Base-by-base conservation (phyloP, 2,329 filamentous ascomycete genomes). In the Aureobasidium sp. region DNA sequence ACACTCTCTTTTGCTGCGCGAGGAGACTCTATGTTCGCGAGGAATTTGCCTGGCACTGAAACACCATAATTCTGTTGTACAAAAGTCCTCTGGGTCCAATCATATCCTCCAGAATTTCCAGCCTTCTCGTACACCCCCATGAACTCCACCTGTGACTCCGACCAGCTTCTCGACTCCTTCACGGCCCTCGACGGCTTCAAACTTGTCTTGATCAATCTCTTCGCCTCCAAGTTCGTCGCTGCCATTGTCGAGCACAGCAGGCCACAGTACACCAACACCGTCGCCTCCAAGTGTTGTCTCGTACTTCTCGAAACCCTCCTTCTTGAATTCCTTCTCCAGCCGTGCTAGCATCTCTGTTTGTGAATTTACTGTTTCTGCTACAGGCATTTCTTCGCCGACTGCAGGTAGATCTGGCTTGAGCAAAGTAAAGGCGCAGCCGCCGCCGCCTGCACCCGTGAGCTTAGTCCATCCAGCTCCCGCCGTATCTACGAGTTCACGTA, bases 401-500 rank as follows among this genome's bases (percentile, higher is more conserved):
- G 17, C 42, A 27, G 53, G 45, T 27, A 61, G 12, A 68, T 83
- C 83, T 0, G 90, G 89, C 66, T 87, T 88, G 53, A 99, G 80
- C 4, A 99, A 79, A 0, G 93, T 95, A 68, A 99, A 97, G 3
- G 92, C 93, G 75, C 95, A 97, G 2, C 94, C 94, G 62, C 94
- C 95, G 14, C 94, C 95, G 25, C 94, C 94, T 1, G 94, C 94
- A 37, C 94, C 94, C 0, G 94, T 99, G 62, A 99, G 82, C 74
- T 99, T 99, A 14, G 94, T 97, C 92, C 92, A 99, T 34, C 94
- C 94, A 62, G 97, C 89, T 44, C 88, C 89, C 62, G 91, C 84
- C 68, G 94, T 86, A 67, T 99, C 93, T 53, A 96, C 88, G 29
- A 99, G 79, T 76, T 96, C 93, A 65, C 94, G 86, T 68, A 99